Evolutionary conservation across 306 rosid genomes (phyloP).

Genomic region (Trifolium subterraneum): DNA sequence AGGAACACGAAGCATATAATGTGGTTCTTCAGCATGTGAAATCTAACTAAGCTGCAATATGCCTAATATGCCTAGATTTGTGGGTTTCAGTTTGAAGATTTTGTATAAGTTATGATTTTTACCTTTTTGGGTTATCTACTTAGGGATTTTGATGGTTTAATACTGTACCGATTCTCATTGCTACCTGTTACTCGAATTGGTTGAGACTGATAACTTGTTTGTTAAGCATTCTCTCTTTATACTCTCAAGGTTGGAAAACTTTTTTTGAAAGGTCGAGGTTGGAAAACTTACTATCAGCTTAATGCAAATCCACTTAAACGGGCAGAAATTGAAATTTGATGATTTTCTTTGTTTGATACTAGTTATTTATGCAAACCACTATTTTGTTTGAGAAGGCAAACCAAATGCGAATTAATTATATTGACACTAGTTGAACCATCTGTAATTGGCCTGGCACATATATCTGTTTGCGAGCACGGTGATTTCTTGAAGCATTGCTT

Average conservation of each 20-base stretch:
- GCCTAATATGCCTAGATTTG: background rate
- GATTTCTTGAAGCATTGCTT: background rate
- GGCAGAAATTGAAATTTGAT: background rate
- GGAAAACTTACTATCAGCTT: background rate
- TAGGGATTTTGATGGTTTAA: slow-evolving; percentile 15
- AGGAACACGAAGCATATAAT: slow-evolving; percentile 5
- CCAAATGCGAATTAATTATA: background rate
- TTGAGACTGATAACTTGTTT: background rate
- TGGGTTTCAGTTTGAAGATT: background rate
- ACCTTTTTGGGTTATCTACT: background rate
- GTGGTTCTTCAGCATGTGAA: slow-evolving; percentile 26
- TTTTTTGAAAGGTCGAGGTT: no score
- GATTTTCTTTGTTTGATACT: background rate
- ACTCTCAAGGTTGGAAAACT: background rate
- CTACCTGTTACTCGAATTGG: background rate
- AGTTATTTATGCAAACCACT: background rate
- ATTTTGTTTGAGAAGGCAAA: background rate
- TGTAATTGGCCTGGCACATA: background rate
- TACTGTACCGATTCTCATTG: background rate
- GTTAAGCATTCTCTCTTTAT: background rate
- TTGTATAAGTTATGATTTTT: slow-evolving; percentile 4
- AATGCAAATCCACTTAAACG: background rate
- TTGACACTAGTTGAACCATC: no score
- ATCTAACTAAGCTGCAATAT: slow-evolving; percentile 1
- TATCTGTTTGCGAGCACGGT: background rate